Percentiles rank a stretch among this genome's conserved stretches.
phyloP scores from a whole-genome alignment of 352 stramenopile genomes.

The Thalassiosira gravida region DNA sequence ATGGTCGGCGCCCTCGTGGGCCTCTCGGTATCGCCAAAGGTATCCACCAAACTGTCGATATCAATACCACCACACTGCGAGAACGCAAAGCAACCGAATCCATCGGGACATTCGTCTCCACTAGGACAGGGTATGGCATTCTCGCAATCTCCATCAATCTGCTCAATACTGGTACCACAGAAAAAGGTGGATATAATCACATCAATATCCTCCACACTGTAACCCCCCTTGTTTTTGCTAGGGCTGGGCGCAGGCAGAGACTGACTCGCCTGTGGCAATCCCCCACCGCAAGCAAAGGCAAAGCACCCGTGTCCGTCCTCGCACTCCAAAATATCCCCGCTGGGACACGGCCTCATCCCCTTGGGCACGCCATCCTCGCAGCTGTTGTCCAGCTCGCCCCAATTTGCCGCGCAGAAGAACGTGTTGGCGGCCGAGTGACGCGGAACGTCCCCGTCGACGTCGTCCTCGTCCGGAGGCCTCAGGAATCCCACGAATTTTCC shows the following conservation, averaged over 20 bases:
- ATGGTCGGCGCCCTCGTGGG: conserved; percentile 60
- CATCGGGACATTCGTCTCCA: conserved; percentile 49
- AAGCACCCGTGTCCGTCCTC: conserved; percentile 59
- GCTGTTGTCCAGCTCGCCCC: conserved; percentile 64
- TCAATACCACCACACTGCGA: conserved; percentile 42
- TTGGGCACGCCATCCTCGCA: conserved; percentile 64
- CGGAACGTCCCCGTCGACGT: background rate
- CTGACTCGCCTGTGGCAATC: background rate
- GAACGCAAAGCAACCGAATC: conserved; percentile 64
- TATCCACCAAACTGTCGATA: conserved; percentile 38
- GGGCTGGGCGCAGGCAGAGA: background rate
- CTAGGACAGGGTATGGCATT: conserved; percentile 56
- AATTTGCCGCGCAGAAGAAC: conserved; percentile 83
- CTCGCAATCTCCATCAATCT: conserved; percentile 60
- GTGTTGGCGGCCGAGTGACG: conserved; percentile 10
- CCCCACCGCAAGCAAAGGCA: conserved; percentile 46
- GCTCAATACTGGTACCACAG: conserved; percentile 50
- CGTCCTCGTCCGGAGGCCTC: conserved; percentile 23
- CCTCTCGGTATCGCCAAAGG: conserved; percentile 58
- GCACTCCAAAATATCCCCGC: conserved; percentile 56
- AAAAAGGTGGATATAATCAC: conserved; percentile 64
- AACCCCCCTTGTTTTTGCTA: background rate
- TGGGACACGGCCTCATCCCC: conserved; percentile 17
- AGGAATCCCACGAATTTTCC: conserved; percentile 66
- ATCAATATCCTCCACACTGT: conserved; percentile 30